These are phyloP conservation scores for Starmerella sirachaensis DNA, from an alignment of 805 yeast species.

Conservation along the genomic window DNA sequence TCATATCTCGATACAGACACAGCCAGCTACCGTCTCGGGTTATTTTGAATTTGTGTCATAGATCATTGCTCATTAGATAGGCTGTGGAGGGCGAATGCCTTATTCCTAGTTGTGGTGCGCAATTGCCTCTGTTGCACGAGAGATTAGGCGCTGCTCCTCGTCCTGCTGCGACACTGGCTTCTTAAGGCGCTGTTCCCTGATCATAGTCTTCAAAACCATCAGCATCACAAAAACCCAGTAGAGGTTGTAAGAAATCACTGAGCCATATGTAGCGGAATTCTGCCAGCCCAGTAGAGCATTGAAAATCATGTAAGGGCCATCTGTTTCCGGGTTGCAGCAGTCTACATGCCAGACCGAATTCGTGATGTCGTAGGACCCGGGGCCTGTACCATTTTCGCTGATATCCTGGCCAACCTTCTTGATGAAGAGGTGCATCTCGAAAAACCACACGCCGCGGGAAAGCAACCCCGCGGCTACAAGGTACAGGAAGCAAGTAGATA, in stretches of 20 bases:
- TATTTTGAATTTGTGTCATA: not conserved
- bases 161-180: slow-evolving; percentile 5
- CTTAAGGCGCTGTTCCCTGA: slow-evolving; percentile 30
- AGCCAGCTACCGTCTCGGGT: too few species aligned
- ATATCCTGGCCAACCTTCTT: slow-evolving; percentile 73
- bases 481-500: slow-evolving; percentile 69
- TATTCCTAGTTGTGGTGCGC: too few species aligned
- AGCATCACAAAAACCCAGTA: slow-evolving; percentile 51
- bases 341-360: slow-evolving; percentile 87
- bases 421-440: slow-evolving; percentile 68
- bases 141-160: slow-evolving; percentile 14
- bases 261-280: slow-evolving; percentile 82
- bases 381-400: slow-evolving; percentile 82
- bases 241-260: slow-evolving; percentile 56
- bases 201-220: slow-evolving; percentile 36
- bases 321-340: slow-evolving; percentile 87
- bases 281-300: slow-evolving; percentile 92
- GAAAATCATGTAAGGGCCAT: slow-evolving; percentile 83
- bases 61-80: too few species aligned
- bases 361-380: slow-evolving; percentile 77
- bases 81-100: too few species aligned
- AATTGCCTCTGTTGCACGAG: slow-evolving; percentile 14
- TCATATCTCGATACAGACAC: too few species aligned
- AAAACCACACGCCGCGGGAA: slow-evolving; percentile 82
- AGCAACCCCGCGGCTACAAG: slow-evolving; percentile 77